A percentile compares a stretch with the other conserved stretches of the same genome.
Conservation (phyloP, 768 basidiomycete species). For the Calvatia gigantea region DNA sequence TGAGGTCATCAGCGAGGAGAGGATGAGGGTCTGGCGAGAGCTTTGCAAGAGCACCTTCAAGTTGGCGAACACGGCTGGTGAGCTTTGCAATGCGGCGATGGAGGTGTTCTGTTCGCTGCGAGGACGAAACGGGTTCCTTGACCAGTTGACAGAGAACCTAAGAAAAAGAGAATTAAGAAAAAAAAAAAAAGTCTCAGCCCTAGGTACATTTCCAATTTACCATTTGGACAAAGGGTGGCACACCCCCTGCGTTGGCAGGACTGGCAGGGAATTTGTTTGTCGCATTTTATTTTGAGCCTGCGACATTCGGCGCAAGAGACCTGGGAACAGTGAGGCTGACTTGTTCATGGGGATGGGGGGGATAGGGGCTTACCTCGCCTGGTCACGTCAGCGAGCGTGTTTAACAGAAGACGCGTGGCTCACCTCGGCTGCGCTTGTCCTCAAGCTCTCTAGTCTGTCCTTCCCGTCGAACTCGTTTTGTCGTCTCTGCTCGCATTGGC, state of each 20-base stretch:
- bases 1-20: slow-evolving; percentile 50
- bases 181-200: no score
- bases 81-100: slow-evolving; percentile 54
- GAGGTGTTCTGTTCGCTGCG: slow-evolving; percentile 63
- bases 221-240: slow-evolving; percentile 69
- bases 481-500: background rate
- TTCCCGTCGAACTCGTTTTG: slow-evolving; percentile 40
- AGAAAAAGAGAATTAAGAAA: background rate
- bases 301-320: slow-evolving; percentile 82
- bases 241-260: slow-evolving; percentile 75
- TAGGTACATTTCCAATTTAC: no score
- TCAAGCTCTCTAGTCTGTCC: slow-evolving; percentile 64
- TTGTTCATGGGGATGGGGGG: background rate
- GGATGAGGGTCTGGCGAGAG: slow-evolving; percentile 56
- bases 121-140: slow-evolving; percentile 71
- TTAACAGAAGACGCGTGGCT: slow-evolving; percentile 9
- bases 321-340: slow-evolving; percentile 27
- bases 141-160: slow-evolving; percentile 75
- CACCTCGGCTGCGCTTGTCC: slow-evolving; percentile 59
- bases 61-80: slow-evolving; percentile 49
- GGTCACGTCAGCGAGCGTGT: slow-evolving; percentile 2
- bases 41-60: slow-evolving; percentile 59
- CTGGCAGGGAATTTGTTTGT: slow-evolving; percentile 79
- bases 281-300: slow-evolving; percentile 78
- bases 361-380: slow-evolving; percentile 25